Evolutionary conservation across 345 rosid genomes (phyloP).

Genomic region (Nephelium lappaceum): DNA sequence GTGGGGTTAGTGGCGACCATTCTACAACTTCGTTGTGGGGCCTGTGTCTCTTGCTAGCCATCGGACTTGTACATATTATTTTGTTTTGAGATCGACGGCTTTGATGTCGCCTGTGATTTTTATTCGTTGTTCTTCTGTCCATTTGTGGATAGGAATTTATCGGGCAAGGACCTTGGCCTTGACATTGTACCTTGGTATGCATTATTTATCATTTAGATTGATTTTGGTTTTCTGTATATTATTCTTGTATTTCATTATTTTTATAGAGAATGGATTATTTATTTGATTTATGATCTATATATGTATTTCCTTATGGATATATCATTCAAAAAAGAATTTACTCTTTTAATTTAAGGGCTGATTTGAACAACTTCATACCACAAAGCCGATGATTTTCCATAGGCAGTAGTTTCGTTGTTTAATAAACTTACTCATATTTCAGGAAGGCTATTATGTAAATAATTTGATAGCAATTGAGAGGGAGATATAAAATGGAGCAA

Average conservation of each 20-base stretch:
- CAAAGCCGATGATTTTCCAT: no score
- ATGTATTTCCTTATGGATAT: no score
- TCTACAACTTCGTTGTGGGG: slow-evolving; percentile 26
- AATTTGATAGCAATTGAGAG: no score
- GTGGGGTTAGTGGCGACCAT: slow-evolving; percentile 35
- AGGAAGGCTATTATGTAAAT: no score
- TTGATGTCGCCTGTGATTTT: neutral
- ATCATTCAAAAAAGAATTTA: no score
- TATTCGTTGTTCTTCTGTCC: neutral
- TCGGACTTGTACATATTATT: slow-evolving; percentile 30
- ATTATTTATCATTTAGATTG: neutral
- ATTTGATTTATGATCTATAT: neutral
- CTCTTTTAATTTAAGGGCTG: no score
- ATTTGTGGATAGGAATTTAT: neutral
- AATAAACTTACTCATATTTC: no score
- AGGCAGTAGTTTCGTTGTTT: no score
- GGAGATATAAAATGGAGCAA: no score
- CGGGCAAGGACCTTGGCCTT: neutral
- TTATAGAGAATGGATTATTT: neutral
- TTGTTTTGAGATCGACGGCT: neutral
- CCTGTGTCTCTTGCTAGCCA: slow-evolving; percentile 33
- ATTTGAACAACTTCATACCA: no score
- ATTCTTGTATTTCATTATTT: neutral
- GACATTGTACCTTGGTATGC: neutral
- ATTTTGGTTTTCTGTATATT: neutral